Base-by-base conservation (phyloP, 2,329 filamentous ascomycete genomes). In the Golovinomyces cichoracearum region DNA sequence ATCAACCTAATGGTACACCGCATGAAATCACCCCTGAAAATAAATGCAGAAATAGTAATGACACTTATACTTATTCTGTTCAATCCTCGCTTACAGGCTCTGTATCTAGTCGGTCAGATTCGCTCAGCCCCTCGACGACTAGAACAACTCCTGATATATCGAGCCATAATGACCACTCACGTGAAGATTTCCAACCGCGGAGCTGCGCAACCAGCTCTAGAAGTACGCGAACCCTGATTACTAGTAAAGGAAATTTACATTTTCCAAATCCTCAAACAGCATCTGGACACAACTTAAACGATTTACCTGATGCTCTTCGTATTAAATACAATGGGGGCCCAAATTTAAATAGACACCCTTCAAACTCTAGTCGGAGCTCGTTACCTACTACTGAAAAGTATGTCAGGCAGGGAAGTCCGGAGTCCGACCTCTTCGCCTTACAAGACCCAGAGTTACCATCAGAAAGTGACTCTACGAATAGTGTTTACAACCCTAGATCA, bases 401-500 rank as follows among this genome's bases (percentile, higher is more conserved):
- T 10, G 10, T 17, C 37, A 5, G 13, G 10, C 10, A n/a, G 21
- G 42, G 12, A 3, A 26, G 3, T n/a, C 3, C 10, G 10, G 26
- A 4, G 3, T 3, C 15, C 2, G 3, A 3, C 12, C 17, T 12
- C 15, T 12, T 26, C 9, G 12, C 21, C 2, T 13, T n/a, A 9
- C 15, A 13, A 15, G 27, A 33, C 12, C 21, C 22, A 10, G 15
- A 31, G 2, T 13, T 6, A 6, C 19, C 33, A 17, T 31, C 23
- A 31, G 45, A 29, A 4, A 6, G 5, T 33, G 12, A n/a, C 9
- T 21, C 45, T 40, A 47, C 40, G 37, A 47, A 10, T 48, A 50
- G 10, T 40, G 50, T 9, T 50, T 49, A 3, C 45, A 40, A 6
- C 50, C 47, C 21, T 52, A 55, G 12, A 49, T 13, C 41, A 4